These are phyloP conservation scores for Leptosphaerulina australis DNA, from an alignment of 2,329 filamentous ascomycete genomes.

Conservation along the genomic window DNA sequence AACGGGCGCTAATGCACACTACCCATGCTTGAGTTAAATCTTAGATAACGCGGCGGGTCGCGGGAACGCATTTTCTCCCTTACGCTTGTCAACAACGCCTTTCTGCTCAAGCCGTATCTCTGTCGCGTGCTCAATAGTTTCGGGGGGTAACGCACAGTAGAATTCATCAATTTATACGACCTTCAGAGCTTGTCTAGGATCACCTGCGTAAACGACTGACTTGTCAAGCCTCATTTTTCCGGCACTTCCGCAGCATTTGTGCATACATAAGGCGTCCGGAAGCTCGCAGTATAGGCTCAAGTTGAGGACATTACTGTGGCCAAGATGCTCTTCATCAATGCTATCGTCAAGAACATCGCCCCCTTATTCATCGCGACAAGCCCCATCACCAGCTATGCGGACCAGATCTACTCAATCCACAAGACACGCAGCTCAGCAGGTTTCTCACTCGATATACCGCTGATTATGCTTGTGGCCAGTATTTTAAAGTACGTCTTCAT, in stretches of 20 bases:
- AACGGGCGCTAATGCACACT: slow-evolving; percentile 34
- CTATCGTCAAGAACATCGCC: slow-evolving; percentile 45
- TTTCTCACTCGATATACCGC: slow-evolving; percentile 69
- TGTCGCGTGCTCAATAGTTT: slow-evolving; percentile 1
- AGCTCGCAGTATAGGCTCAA: neutral
- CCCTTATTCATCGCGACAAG: slow-evolving; percentile 60
- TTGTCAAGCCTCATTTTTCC: neutral
- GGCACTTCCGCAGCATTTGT: slow-evolving; percentile 14
- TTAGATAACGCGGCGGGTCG: neutral
- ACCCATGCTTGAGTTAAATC: slow-evolving; percentile 14
- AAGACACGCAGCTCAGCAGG: slow-evolving; percentile 64
- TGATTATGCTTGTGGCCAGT: slow-evolving; percentile 70
- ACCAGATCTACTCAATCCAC: slow-evolving; percentile 70
- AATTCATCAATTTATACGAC: no score
- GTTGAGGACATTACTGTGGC: neutral
- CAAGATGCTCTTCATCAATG: slow-evolving; percentile 47
- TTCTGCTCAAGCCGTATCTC: neutral
- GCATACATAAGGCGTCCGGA: neutral
- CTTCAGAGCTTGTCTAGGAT: no score
- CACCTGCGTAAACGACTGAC: no score
- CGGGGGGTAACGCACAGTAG: no score
- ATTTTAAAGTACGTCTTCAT: slow-evolving; percentile 60
- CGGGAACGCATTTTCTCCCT: slow-evolving; percentile 9
- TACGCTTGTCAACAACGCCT: neutral
- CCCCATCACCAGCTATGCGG: slow-evolving; percentile 68